These are phyloP conservation scores for Viola pubescens DNA, from an alignment of 441 rosid species.

Conservation along the genomic window DNA sequence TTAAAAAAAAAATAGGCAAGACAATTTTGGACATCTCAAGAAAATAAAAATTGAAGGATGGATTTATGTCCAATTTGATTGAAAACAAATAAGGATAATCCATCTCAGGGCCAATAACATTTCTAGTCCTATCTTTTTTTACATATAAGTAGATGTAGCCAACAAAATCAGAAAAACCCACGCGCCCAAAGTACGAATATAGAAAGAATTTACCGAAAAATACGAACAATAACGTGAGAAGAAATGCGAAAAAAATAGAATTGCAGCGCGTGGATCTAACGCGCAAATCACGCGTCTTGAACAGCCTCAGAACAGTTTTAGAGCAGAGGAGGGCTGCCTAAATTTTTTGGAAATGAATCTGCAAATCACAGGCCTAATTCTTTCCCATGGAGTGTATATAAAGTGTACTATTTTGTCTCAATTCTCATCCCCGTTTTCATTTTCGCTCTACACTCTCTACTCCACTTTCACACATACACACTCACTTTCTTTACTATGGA, in stretches of 20 bases:
- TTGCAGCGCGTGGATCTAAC: background rate
- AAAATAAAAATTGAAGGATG: background rate
- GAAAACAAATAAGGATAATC: slow-evolving; percentile 16
- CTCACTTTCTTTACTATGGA: slow-evolving; percentile 20
- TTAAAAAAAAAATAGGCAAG: background rate
- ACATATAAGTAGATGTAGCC: too few relatives aligned
- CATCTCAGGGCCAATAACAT: slow-evolving; percentile 6
- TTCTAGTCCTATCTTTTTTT: slow-evolving; percentile 2
- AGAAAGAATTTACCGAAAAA: too few relatives aligned
- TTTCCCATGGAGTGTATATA: too few relatives aligned
- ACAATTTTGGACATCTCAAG: background rate
- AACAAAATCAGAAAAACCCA: too few relatives aligned
- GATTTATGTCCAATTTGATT: background rate
- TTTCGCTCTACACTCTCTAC: background rate
- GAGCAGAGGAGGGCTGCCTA: background rate
- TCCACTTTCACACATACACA: slow-evolving; percentile 1
- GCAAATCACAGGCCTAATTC: too few relatives aligned
- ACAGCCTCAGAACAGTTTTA: background rate
- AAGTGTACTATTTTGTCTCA: too few relatives aligned
- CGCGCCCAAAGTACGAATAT: too few relatives aligned
- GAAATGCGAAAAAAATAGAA: background rate
- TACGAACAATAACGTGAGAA: too few relatives aligned
- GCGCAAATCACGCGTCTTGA: background rate
- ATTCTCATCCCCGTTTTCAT: too few relatives aligned
- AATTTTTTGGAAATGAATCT: too few relatives aligned